Base-by-base conservation (phyloP, 2,329 filamentous ascomycete genomes). In the Cyanodermella asteris region DNA sequence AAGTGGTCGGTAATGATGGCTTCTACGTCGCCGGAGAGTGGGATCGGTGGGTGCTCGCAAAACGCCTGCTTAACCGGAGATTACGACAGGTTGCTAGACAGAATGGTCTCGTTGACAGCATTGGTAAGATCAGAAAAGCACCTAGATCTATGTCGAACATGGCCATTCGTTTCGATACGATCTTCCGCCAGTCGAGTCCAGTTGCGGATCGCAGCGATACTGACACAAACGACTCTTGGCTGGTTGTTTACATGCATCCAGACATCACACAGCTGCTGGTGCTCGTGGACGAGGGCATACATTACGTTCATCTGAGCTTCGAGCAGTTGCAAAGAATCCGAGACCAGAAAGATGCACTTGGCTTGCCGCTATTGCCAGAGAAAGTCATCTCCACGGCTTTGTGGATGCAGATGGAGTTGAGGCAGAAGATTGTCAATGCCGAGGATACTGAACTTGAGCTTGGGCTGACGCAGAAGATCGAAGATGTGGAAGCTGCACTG, bases 11-110 rank as follows among this genome's bases (percentile, higher is more conserved):
- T 6, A 60, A 58, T 7, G 62, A 67, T 37, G 61, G 61, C 16
- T 66, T 66, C 41, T 67, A 58, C 35, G 51, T 65, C 13, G 51
- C 59, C 18, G 56, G 56, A 17, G 62, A 67, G 39, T 66, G 60
- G 57, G 55, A 63, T 28, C 43, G 62, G 27, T 67, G 61, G 57
- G 51, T 59, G 7, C 49, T 66, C 10, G 50, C 59, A 4, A 59
- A 61, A 36, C 52, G 57, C 9, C 45, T 67, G 7, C 44, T 65
- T 8, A 56, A 65, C 33, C 51, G 59, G 13, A 46, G 56, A 27
- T 43, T 66, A 18, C 50, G 47, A 24, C 41, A 49, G 25, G 43
- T 49, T 30, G 56, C 59, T 12, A 34, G 57, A 11, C 53, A 60
- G 25, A 47, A 49, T 33, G 56, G 55, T 5, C 40, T 64, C 6